Conservation (phyloP, 2,329 filamentous ascomycete species). For the Fusarium oxysporum region DNA sequence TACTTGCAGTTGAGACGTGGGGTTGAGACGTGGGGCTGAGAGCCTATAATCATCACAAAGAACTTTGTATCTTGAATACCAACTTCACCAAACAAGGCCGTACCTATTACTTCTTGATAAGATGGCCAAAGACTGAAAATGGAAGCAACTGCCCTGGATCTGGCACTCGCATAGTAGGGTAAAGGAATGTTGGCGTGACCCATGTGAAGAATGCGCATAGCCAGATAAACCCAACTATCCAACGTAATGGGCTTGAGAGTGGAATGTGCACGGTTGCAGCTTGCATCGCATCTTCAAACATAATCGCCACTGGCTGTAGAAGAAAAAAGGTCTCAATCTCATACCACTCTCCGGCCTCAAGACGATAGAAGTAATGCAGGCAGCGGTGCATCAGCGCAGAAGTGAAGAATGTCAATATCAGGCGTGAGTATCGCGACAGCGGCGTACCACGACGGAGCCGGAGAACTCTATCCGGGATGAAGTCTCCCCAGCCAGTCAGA, state of each 20-base stretch:
- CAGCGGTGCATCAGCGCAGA: background rate
- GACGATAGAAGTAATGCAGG: background rate
- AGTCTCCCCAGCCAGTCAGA: background rate
- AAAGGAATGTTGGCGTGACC: background rate
- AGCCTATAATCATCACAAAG: too few relatives aligned
- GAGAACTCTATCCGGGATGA: background rate
- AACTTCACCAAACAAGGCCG: background rate
- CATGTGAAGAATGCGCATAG: background rate
- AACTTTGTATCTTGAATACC: too few relatives aligned
- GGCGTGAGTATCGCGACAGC: background rate
- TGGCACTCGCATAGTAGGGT: background rate
- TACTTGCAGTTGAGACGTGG: too few relatives aligned
- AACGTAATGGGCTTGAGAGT: background rate
- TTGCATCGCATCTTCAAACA: background rate
- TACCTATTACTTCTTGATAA: background rate
- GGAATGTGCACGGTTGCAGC: rapidly evolving
- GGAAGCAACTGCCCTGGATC: background rate
- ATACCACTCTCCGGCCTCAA: background rate
- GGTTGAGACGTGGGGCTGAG: too few relatives aligned
- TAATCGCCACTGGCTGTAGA: background rate
- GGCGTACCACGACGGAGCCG: background rate
- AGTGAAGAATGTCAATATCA: background rate
- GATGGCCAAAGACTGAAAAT: background rate
- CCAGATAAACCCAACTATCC: background rate
- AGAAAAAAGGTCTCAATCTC: background rate